Percentiles rank a stretch among this genome's conserved stretches.
phyloP scores from a whole-genome alignment of 2,329 filamentous ascomycete species.

The Colletotrichum magnum region DNA sequence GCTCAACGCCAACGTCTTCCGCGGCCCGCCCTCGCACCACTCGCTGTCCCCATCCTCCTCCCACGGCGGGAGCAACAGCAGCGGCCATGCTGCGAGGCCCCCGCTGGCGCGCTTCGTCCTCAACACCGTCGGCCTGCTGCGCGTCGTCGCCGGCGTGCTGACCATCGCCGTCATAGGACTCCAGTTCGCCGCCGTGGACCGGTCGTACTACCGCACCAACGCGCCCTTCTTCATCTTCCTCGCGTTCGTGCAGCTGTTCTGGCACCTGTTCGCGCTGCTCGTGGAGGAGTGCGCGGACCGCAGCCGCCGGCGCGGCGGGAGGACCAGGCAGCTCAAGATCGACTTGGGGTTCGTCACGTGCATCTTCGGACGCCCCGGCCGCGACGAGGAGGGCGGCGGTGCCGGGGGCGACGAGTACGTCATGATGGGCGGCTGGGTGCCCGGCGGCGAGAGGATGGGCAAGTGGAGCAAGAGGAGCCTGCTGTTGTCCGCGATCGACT shows the following conservation, averaged over 20 bases:
- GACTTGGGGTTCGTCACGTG: constrained; percentile 30
- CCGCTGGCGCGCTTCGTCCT: constrained; percentile 10
- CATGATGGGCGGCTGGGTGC: constrained; percentile 1
- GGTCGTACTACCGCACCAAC: not conserved
- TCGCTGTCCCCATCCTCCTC: not conserved
- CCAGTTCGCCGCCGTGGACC: not conserved
- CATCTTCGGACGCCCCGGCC: constrained; percentile 21
- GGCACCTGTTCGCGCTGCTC: constrained; percentile 19
- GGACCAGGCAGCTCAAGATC: not conserved
- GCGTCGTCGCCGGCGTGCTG: constrained; percentile 12
- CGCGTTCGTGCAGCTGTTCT: constrained; percentile 24
- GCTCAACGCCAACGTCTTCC: constrained; percentile 25
- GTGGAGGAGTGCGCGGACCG: not conserved
- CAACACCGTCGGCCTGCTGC: constrained; percentile 18
- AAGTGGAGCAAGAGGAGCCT: not conserved
- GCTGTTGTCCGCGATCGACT: constrained; percentile 1
- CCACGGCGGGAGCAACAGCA: not conserved
- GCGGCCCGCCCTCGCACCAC: constrained; percentile 1
- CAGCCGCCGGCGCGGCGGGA: not conserved
- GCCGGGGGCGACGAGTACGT: not conserved
- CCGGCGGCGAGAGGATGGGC: not conserved
- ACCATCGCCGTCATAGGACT: constrained; percentile 16
- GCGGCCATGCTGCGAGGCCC: not conserved
- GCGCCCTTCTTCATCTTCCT: constrained; percentile 20
- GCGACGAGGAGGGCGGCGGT: not conserved